Conservation (phyloP, 495 filamentous ascomycete species). For the Penicillium samsonianum region DNA sequence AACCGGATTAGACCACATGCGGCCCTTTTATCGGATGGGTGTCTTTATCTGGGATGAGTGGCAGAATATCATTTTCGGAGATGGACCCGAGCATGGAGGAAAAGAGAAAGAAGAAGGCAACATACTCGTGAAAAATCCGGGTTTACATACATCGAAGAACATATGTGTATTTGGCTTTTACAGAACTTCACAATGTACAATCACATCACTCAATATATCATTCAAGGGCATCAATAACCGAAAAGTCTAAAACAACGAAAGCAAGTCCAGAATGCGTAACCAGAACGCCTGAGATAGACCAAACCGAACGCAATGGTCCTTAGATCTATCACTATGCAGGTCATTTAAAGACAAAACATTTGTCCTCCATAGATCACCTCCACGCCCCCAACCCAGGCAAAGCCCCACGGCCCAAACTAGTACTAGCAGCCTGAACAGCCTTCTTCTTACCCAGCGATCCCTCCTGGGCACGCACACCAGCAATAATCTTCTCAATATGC, state of each 20-base stretch:
- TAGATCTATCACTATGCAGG: slow-evolving; percentile 2
- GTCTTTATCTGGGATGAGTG: no score
- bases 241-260: not conserved
- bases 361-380: slow-evolving; percentile 31
- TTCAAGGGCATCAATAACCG: not conserved
- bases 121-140: no score
- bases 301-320: not conserved
- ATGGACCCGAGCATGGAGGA: no score
- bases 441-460: slow-evolving; percentile 74
- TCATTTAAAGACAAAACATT: slow-evolving; percentile 5
- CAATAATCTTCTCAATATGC: slow-evolving; percentile 79
- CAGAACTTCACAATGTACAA: not conserved
- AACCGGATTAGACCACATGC: no score
- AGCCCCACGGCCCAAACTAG: slow-evolving; percentile 40
- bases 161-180: not conserved
- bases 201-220: not conserved
- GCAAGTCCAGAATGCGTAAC: slow-evolving; percentile 7
- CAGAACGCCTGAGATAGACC: slow-evolving; percentile 7
- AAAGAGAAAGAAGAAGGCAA: no score
- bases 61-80: no score
- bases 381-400: slow-evolving; percentile 46
- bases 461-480: slow-evolving; percentile 78
- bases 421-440: slow-evolving; percentile 47
- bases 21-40: no score
- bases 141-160: not conserved